Percentiles rank a stretch among this genome's conserved stretches.
Conservation (phyloP, 2,329 filamentous ascomycete species). For the Colletotrichum sp. region DNA sequence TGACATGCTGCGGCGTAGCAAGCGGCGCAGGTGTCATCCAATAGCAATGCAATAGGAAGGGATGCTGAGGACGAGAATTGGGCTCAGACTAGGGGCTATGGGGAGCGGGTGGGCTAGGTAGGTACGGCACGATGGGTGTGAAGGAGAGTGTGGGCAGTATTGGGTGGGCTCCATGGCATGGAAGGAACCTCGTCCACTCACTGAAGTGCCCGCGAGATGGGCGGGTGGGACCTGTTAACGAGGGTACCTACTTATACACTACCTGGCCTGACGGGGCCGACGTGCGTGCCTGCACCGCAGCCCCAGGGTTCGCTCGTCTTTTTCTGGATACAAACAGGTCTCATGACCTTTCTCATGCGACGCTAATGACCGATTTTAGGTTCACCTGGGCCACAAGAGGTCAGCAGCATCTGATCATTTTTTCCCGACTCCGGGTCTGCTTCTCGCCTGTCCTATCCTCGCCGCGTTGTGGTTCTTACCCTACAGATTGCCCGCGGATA, state of each 20-base stretch:
- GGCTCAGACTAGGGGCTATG: not conserved
- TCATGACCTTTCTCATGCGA: slow-evolving; percentile 23
- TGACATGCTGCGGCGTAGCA: not conserved
- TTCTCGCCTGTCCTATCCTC: not conserved
- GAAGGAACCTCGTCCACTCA: not conserved
- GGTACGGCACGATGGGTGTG: not conserved
- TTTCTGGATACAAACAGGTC: slow-evolving; percentile 25
- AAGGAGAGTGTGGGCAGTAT: not conserved
- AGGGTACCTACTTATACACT: slow-evolving; percentile 1
- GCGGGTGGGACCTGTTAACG: not conserved
- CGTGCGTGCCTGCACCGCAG: not conserved
- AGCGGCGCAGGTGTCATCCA: slow-evolving; percentile 7
- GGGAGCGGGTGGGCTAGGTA: not conserved
- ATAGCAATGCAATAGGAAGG: slow-evolving; percentile 1
- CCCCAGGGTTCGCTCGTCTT: slow-evolving; percentile 16
- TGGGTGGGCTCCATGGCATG: not conserved
- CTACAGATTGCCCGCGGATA: not conserved
- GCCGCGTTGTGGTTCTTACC: not conserved
- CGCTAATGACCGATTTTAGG: slow-evolving; percentile 24
- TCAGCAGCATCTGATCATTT: slow-evolving; percentile 23
- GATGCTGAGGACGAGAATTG: not conserved
- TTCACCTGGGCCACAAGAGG: slow-evolving; percentile 23
- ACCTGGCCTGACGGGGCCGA: not conserved
- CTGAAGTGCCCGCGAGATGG: not conserved
- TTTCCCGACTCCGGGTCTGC: not conserved